phyloP scores from a whole-genome alignment of 768 basidiomycete species.

The Boletus subparvulus region DNA sequence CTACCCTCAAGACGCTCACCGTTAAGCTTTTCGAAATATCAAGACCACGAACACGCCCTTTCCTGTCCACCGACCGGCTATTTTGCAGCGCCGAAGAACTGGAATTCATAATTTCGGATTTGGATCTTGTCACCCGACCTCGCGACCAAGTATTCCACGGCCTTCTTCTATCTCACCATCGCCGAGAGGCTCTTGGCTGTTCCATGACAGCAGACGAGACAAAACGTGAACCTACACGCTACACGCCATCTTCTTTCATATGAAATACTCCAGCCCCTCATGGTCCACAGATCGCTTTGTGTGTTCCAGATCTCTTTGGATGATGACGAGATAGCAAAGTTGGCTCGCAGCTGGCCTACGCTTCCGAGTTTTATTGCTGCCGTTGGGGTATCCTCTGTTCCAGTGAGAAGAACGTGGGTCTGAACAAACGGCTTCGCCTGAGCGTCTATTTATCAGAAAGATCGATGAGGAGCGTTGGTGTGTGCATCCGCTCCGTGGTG shows the following conservation, averaged over 20 bases:
- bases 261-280: conserved; percentile 2
- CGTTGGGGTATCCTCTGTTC: conserved; percentile 3
- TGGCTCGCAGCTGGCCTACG: conserved; percentile 10
- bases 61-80: not conserved
- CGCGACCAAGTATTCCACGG: conserved; percentile 3
- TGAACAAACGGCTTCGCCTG: too few relatives aligned
- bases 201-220: not conserved
- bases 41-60: not conserved
- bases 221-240: not conserved
- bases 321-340: not conserved
- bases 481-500: too few relatives aligned
- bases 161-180: not conserved
- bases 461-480: too few relatives aligned
- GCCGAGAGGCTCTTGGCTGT: not conserved
- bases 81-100: not conserved
- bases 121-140: conserved; percentile 7
- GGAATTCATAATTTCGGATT: not conserved
- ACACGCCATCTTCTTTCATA: conserved; percentile 7
- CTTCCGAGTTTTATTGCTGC: conserved; percentile 3
- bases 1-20: conserved; percentile 6
- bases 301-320: conserved; percentile 12
- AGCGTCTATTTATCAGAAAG: too few relatives aligned
- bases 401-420: too few relatives aligned
- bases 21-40: not conserved
- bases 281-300: not conserved